Evolutionary conservation across 768 basidiomycete species (phyloP), one percentile per base, ranked within the genome.

Genomic region (Collybia nuda): DNA sequence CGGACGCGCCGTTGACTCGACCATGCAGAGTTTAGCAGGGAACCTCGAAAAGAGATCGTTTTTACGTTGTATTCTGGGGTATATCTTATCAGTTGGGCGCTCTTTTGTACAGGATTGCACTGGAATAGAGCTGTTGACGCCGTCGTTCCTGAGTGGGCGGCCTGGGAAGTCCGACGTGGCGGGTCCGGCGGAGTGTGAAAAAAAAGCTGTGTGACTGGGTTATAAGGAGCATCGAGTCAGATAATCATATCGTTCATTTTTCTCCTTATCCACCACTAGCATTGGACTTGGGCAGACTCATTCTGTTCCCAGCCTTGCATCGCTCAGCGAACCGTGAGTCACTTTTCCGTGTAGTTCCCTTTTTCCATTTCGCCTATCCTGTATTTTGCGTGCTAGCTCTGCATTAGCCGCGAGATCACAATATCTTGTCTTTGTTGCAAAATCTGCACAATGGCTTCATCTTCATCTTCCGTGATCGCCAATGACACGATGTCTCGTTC

Each of bases 121-220:
- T 44, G 22, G 15, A 23, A 29, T 23, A 11, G 42, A 40, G 41
- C 28, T 29, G 15, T 17, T 32, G 45, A 29, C 45, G 29, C 47
- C 21, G 38, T 23, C 37, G 44, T 44, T 48, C 53, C 51, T 50
- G 37, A 39, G 32, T 36, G 22, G 19, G 18, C 50, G 56, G 54
- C 22, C 44, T 47, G 11, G 21, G 18, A 9, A 26, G 40, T 24
- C 47, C 46, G 54, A 40, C 15, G 29, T n/a, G 22, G 45, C 54
- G 54, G 54, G 47, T 17, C 52, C 54, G 56, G 48, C 59, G 51
- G 59, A 60, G 59, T 60, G 55, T 51, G 29, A 60, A 60, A 55
- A 35, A 44, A 44, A 44, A 47, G 56, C 54, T 26, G 58, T 60
- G 54, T 36, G 19, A 32, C 21, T 28, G 44, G 41, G 12, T 40